Conservation (phyloP, 2,329 filamentous ascomycete species). For the Aspergillus amoenus region DNA sequence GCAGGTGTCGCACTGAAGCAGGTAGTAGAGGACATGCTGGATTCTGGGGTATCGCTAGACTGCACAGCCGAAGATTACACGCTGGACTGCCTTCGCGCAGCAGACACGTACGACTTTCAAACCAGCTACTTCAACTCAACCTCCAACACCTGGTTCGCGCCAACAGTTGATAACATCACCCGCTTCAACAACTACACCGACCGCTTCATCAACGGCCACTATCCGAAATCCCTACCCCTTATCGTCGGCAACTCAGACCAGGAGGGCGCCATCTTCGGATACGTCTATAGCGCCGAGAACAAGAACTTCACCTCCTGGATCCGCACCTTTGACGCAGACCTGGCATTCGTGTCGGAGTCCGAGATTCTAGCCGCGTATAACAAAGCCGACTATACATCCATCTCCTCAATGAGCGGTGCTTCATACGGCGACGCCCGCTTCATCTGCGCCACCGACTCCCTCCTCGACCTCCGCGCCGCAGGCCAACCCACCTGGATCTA, state of each 20-base stretch:
- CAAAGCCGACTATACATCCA: constrained; percentile 16
- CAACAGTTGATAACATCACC: constrained; percentile 19
- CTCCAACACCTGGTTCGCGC: constrained; percentile 24
- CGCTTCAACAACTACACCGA: constrained; percentile 22
- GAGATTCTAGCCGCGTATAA: constrained; percentile 20
- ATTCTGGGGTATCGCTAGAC: constrained; percentile 16
- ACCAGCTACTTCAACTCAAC: constrained; percentile 23
- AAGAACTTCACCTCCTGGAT: constrained; percentile 22
- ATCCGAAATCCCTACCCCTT: constrained; percentile 19
- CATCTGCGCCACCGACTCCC: constrained; percentile 21
- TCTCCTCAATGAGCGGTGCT: constrained; percentile 22
- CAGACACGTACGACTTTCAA: constrained; percentile 21
- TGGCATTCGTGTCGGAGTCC: constrained; percentile 17
- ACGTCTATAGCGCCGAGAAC: constrained; percentile 21
- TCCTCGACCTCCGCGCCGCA: constrained; percentile 19
- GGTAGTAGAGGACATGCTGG: constrained; percentile 21
- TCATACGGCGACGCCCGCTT: constrained; percentile 25
- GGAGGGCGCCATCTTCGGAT: constrained; percentile 20
- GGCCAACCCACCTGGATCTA: constrained; percentile 24
- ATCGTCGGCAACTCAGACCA: constrained; percentile 25
- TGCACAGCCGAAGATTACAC: constrained; percentile 18
- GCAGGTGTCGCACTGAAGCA: constrained; percentile 19
- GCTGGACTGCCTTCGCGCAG: constrained; percentile 21
- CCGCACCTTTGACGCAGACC: constrained; percentile 21
- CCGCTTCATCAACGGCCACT: constrained; percentile 19